Base-by-base conservation (phyloP, 2,329 filamentous ascomycete species). In the Clarireedia hainanense region DNA sequence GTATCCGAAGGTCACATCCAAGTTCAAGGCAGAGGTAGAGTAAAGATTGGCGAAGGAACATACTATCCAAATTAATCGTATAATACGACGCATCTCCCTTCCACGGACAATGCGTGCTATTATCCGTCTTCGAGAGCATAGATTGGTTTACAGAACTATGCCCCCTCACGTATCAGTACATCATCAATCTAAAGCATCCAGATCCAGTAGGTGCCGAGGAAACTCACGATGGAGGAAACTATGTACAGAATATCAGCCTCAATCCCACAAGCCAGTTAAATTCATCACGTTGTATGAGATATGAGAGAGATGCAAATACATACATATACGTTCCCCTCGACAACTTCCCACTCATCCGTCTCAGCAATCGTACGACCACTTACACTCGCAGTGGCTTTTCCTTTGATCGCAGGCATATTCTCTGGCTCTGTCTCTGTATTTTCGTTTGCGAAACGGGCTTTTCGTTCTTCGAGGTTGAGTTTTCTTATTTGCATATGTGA, bases 291-390 rank as follows among this genome's bases (percentile, higher is more conserved):
- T 24, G 20, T 6, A 23, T 7, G 10, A 26, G 0, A 14, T 45
- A 20, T 20, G 20, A 20, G 20, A 20, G 20, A 24, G 23, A 24
- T 1, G 27, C 2, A 12, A 7, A 42, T 20, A 23, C 62, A 40
- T 62, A 75, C 74, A 63, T 77, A 77, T 60, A 77, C 68, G 61
- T 77, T 77, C 30, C 74, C 75, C 57, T 77, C 75, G 5, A 78
- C 74, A 20, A 73, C 64, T 58, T 76, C 73, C 63, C 73, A 77
- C 7, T 68, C 68, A 57, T 75, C 71, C 4, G 75, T 73, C 56
- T 73, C 70, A 47, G 75, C 75, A 61, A 78, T 71, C 45, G 70
- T 66, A 43, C 70, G 68, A 58, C 75, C 75, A 57, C 73, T 72
- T 51, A 76, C 64, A n/a, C 70, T 70, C n/a, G 74, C 75, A 12